Percentiles rank a stretch among this genome's conserved stretches.
phyloP scores from a whole-genome alignment of 2,329 filamentous ascomycete genomes.

The Purpureocillium lavendulum region DNA sequence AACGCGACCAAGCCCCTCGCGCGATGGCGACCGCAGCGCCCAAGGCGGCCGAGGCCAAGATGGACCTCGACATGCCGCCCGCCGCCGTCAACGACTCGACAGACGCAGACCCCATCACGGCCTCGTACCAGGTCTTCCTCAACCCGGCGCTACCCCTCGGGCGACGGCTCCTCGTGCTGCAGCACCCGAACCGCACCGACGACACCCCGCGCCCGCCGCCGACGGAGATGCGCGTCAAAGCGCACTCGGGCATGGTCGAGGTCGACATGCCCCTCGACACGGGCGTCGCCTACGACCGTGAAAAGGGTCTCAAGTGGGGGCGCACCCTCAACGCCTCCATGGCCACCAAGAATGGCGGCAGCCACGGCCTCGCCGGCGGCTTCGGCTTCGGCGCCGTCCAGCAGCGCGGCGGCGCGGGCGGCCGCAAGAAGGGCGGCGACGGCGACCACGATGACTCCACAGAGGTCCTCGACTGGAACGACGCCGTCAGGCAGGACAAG shows the following conservation, averaged over 20 bases:
- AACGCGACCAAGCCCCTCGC: too few species aligned
- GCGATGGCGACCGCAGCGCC: background rate
- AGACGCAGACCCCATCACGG: conserved; percentile 56
- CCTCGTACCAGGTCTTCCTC: conserved; percentile 77
- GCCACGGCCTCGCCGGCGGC: conserved; percentile 63
- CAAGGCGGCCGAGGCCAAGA: conserved; percentile 5
- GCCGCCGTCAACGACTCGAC: conserved; percentile 12
- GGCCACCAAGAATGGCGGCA: conserved; percentile 52
- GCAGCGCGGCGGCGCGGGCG: conserved; percentile 26
- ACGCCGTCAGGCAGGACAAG: conserved; percentile 59
- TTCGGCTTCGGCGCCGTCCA: conserved; percentile 53
- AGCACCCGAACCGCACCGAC: conserved; percentile 73
- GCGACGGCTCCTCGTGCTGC: conserved; percentile 70
- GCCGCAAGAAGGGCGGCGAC: conserved; percentile 27
- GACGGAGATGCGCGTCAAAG: conserved; percentile 73
- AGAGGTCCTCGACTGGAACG: conserved; percentile 51
- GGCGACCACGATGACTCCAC: conserved; percentile 38
- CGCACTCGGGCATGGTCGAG: conserved; percentile 74
- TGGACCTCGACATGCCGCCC: too few species aligned
- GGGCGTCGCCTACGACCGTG: conserved; percentile 67
- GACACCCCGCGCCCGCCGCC: conserved; percentile 46
- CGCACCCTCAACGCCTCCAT: conserved; percentile 58
- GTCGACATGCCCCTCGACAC: conserved; percentile 81
- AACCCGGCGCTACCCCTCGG: conserved; percentile 59
- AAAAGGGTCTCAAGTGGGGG: conserved; percentile 77